phyloP scores from a whole-genome alignment of 2,329 filamentous ascomycete species.

The Gremmenia infestans region DNA sequence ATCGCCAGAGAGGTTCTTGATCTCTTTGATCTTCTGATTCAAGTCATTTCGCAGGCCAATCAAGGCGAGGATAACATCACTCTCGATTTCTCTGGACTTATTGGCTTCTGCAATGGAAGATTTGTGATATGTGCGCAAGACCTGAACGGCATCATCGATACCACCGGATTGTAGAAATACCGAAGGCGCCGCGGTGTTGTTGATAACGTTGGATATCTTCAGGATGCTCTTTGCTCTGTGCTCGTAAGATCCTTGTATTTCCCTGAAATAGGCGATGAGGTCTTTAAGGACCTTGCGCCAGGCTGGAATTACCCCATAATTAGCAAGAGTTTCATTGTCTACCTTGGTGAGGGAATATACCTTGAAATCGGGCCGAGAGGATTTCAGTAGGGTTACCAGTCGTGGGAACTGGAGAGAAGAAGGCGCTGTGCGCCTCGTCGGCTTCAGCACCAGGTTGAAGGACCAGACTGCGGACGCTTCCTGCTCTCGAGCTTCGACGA shows the following conservation, averaged over 20 bases:
- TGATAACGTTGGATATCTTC: conserved; percentile 79
- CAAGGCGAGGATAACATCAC: conserved; percentile 83
- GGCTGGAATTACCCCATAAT: conserved; percentile 43
- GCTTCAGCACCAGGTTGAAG: conserved; percentile 64
- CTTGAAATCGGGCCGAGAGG: conserved; percentile 82
- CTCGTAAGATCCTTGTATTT: conserved; percentile 87
- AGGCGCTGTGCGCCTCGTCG: conserved; percentile 74
- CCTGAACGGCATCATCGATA: conserved; percentile 79
- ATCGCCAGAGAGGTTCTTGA: conserved; percentile 86
- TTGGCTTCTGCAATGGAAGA: conserved; percentile 73
- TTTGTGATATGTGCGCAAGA: conserved; percentile 79
- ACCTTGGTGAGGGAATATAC: conserved; percentile 43
- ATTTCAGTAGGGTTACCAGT: conserved; percentile 82
- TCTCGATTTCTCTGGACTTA: conserved; percentile 86
- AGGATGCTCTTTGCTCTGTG: conserved; percentile 73
- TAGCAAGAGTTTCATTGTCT: conserved; percentile 9
- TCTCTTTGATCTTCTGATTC: conserved; percentile 96
- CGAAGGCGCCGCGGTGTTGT: conserved; percentile 70
- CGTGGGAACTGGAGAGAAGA: conserved; percentile 85
- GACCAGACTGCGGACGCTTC: conserved; percentile 77
- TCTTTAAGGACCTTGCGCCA: conserved; percentile 97
- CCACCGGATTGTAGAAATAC: conserved; percentile 76
- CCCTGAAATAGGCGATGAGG: conserved; percentile 87
- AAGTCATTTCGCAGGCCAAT: conserved; percentile 83
- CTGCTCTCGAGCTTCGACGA: conserved; percentile 74